Evolutionary conservation across 257 asterid species (phyloP), one percentile per base, ranked within the genome.

Genomic region (Solanum gandarillasii): DNA sequence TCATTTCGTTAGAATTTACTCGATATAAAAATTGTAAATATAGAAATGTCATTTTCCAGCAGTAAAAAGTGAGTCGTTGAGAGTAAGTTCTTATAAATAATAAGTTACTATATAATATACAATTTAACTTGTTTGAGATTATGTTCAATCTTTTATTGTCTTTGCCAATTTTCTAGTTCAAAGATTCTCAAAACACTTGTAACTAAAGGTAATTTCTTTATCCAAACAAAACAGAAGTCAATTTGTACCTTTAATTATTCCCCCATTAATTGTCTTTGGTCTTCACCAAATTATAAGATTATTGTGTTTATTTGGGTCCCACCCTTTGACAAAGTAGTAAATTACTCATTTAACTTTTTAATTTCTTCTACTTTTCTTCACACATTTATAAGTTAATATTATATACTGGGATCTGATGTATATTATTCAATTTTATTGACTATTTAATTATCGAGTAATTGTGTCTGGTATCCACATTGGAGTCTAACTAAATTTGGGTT

Each of bases 221-320:
- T 39, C n/a, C 84, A 78, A 2, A 2, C 62, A 78, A 73, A 73
- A 9, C 27, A 73, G 29, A 73, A 20, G 48, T 20, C 81, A 73
- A 70, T 43, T 41, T 43, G 27, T 16, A 27, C 27, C 10, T 79
- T 79, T 25, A 31, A 71, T 67, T 16, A 74, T 36, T 27, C 39
- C 27, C 25, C 27, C 25, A 34, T 9, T 16, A 18, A 2, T 12
- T 25, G 38, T 14, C 85, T 79, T 79, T 79, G 23, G 65, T 79
- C 38, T 41, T 79, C 62, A 43, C 67, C 85, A 79, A 43, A 79
- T 43, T 25, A 79, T 27, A 43, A 79, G 25, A 79, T 79, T 8
- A 79, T 43, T 79, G 39, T 43, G 67, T 43, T 79, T 43, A 16
- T 79, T 25, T 79, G 39, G 67, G 85, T 25, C 84, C 65, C 38